phyloP scores from a whole-genome alignment of 768 basidiomycete species.

The Lactarius evosmus region DNA sequence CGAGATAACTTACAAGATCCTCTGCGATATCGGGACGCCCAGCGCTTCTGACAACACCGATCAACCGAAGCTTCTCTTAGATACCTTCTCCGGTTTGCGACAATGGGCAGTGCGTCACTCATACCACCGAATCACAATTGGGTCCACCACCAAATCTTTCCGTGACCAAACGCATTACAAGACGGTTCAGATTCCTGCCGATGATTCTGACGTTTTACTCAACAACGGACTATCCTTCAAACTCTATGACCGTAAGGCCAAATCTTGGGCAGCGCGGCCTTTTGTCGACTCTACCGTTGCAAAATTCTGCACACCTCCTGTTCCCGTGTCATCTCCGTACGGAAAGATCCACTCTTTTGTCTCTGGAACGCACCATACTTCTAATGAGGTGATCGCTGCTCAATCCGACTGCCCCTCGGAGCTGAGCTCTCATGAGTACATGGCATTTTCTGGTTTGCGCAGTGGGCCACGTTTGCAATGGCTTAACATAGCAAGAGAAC shows the following conservation, averaged over 20 bases:
- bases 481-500: constrained; percentile 29
- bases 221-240: background rate
- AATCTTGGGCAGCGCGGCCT: background rate
- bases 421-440: constrained; percentile 44
- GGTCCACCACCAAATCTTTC: background rate
- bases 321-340: background rate
- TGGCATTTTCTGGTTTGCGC: constrained; percentile 46
- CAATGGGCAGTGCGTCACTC: background rate
- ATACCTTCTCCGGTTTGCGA: background rate
- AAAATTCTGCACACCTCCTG: background rate
- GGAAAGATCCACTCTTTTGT: background rate
- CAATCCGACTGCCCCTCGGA: constrained; percentile 41
- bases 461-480: constrained; percentile 46
- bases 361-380: constrained; percentile 25
- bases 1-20: too few relatives aligned
- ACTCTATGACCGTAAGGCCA: background rate
- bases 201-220: background rate
- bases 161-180: background rate
- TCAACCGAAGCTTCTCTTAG: background rate
- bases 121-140: background rate
- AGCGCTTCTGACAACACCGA: background rate
- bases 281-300: background rate
- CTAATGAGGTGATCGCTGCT: constrained; percentile 43
- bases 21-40: background rate
- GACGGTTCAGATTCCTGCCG: background rate